Evolutionary conservation across 2,329 filamentous ascomycete genomes (phyloP).

Genomic region (Pseudogymnoascus sp.): DNA sequence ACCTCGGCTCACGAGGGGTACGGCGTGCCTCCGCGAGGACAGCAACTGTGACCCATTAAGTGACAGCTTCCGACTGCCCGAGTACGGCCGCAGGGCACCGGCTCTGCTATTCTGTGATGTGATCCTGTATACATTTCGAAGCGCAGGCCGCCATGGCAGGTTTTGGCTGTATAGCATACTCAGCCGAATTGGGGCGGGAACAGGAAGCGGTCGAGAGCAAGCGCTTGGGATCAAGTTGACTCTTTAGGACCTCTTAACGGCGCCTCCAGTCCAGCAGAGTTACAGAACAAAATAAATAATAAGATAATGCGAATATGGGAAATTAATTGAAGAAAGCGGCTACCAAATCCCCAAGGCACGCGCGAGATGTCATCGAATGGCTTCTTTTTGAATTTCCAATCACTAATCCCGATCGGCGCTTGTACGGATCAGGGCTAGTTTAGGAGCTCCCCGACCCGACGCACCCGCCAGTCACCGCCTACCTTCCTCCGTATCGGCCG

Average conservation of each 20-base stretch:
- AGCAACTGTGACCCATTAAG: conserved; percentile 10
- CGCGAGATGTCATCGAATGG: conserved; percentile 6
- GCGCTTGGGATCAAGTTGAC: conserved; percentile 1
- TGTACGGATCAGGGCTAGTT: neutral
- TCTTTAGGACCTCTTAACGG: neutral
- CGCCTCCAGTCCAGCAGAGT: neutral
- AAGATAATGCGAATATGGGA: conserved; percentile 5
- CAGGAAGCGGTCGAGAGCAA: neutral
- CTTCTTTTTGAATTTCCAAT: conserved; percentile 7
- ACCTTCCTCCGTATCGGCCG: neutral
- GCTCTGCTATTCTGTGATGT: conserved; percentile 17
- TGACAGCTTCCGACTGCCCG: conserved; percentile 15
- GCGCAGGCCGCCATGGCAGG: conserved; percentile 57
- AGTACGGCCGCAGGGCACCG: conserved; percentile 20
- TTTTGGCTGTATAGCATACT: conserved; percentile 59
- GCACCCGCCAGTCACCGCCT: neutral
- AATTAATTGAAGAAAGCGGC: conserved; percentile 1
- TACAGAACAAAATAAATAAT: neutral
- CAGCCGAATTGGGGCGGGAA: conserved; percentile 2
- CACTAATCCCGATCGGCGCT: conserved; percentile 4
- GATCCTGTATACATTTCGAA: conserved; percentile 22
- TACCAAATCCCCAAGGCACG: conserved; percentile 6
- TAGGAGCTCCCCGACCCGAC: conserved; percentile 3
- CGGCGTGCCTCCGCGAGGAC: conserved; percentile 10
- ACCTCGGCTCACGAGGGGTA: conserved; percentile 23